Base-by-base conservation (phyloP, 129 eudicot genomes). In the Helichrysum umbraculigerum region DNA sequence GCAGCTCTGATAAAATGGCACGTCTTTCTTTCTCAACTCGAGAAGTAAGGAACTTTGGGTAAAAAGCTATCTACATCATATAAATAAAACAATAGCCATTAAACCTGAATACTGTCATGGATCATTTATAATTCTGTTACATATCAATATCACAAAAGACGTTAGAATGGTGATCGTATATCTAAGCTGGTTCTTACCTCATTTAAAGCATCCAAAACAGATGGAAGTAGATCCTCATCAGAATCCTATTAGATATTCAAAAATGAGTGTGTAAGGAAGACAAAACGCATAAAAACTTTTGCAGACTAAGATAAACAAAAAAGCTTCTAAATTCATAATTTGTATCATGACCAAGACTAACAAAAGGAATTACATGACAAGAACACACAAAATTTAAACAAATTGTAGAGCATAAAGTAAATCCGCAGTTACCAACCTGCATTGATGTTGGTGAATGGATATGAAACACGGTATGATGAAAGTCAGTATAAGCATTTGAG, bases 1-100 rank as follows among this genome's bases (percentile, higher is more conserved):
- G 99, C 75, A 95, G 85, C 77, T 95, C 99, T 72, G 99, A 95
- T 76, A 95, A 74, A 83, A 95, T 91, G 17, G 97, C 97, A 34
- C 97, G 83, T 71, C 99, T 91, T 87, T 95, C 99, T 82, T 95
- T 95, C 65, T 95, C 99, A 81, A 95, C 99, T 70, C 99, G 90
- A 51, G 97, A 95, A 80, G 92, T 63, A 61, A 95, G 92, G 60
- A 95, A 95, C 71, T 95, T 91, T 21, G 99, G 97, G 76, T 87
- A 89, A 76, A 95, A 95, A 39, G 97, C 97, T 66, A 95, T 95
- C 99, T 95, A 81, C 76, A 68, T 32, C 39, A 74, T 79, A 77
- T 79, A 77, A 68, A 78, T 7, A 3, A 21, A 64, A 71, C 7
- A 44, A 19, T 6, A 71, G n/a, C n/a, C 21, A 50, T 71, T 32